Percentiles rank a stretch among this genome's conserved stretches.
These are phyloP conservation scores for Pseudogymnoascus sp. DNA, from an alignment of 2,329 filamentous ascomycete species.

Conservation along the genomic window DNA sequence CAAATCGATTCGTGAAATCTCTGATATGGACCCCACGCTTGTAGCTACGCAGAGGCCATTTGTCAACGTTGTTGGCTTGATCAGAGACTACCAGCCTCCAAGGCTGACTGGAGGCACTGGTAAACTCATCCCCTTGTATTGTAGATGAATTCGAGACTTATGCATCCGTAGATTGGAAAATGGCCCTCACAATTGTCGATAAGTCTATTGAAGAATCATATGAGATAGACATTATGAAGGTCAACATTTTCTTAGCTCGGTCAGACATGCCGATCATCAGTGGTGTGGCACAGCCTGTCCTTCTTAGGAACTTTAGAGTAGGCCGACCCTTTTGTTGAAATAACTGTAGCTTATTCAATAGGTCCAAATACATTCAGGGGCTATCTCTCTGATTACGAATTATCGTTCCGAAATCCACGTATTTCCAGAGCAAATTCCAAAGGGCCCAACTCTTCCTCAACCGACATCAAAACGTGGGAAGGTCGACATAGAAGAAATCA, in stretches of 20 bases:
- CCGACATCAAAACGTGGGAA: constrained; percentile 11
- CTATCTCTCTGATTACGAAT: constrained; percentile 39
- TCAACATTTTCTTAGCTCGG: constrained; percentile 54
- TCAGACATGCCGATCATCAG: constrained; percentile 39
- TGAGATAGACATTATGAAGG: constrained; percentile 32
- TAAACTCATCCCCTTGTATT: constrained; percentile 24
- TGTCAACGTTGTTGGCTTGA: constrained; percentile 60
- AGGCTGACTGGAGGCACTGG: constrained; percentile 44
- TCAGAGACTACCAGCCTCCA: constrained; percentile 55
- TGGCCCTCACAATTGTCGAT: constrained; percentile 54
- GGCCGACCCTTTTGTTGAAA: constrained; percentile 17
- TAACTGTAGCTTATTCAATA: constrained; percentile 21
- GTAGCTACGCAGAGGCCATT: constrained; percentile 21
- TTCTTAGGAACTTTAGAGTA: constrained; percentile 52
- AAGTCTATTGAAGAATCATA: constrained; percentile 39
- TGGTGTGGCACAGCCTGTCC: constrained; percentile 53
- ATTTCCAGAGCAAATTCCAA: constrained; percentile 36
- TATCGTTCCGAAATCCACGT: constrained; percentile 37
- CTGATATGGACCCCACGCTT: constrained; percentile 37
- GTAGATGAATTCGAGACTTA: background rate
- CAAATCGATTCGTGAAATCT: constrained; percentile 32
- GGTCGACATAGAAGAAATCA: background rate
- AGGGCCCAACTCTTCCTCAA: constrained; percentile 13
- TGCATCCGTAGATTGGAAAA: constrained; percentile 46
- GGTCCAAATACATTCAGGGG: constrained; percentile 33